Conservation (phyloP, 768 basidiomycete species). For the Boletus subcaerulescens region DNA sequence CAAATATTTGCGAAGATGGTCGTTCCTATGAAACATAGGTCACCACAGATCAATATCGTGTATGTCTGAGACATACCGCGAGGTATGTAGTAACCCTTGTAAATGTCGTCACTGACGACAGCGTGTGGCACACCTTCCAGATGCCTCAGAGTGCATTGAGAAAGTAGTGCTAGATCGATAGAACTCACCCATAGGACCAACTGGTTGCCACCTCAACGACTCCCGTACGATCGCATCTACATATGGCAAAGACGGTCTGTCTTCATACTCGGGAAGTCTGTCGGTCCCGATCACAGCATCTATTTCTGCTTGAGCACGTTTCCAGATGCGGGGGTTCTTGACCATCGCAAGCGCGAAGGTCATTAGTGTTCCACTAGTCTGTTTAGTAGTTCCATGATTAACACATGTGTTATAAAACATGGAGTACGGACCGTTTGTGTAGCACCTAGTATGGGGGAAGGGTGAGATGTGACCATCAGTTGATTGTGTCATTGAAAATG, state of each 20-base stretch:
- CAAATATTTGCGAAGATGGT: constrained; percentile 1
- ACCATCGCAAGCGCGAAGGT: constrained; percentile 11
- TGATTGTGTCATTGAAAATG: not conserved
- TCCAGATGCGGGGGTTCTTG: constrained; percentile 10
- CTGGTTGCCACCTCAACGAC: constrained; percentile 3
- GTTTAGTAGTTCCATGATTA: not conserved
- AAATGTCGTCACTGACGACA: constrained; percentile 36
- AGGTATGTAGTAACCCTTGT: constrained; percentile 49
- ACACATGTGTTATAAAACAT: not conserved
- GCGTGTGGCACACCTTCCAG: constrained; percentile 18
- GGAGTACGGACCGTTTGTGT: constrained; percentile 7
- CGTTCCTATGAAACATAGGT: constrained; percentile 1
- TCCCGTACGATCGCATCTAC: constrained; percentile 8
- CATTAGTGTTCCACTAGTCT: constrained; percentile 5
- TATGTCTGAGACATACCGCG: constrained; percentile 29
- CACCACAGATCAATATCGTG: not conserved
- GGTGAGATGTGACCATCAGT: not conserved
- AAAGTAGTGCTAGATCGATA: not conserved
- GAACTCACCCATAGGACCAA: not conserved
- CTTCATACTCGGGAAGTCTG: constrained; percentile 1
- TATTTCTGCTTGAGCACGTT: constrained; percentile 11
- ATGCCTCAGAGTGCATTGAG: not conserved
- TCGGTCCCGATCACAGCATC: constrained; percentile 1
- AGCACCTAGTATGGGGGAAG: not conserved
- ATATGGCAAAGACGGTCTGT: constrained; percentile 8